Percentiles rank a stretch among this genome's conserved stretches.
These are phyloP conservation scores for Cryptococcus floricola DNA, from an alignment of 1,284 basidiomycete genomes.

Conservation along the genomic window DNA sequence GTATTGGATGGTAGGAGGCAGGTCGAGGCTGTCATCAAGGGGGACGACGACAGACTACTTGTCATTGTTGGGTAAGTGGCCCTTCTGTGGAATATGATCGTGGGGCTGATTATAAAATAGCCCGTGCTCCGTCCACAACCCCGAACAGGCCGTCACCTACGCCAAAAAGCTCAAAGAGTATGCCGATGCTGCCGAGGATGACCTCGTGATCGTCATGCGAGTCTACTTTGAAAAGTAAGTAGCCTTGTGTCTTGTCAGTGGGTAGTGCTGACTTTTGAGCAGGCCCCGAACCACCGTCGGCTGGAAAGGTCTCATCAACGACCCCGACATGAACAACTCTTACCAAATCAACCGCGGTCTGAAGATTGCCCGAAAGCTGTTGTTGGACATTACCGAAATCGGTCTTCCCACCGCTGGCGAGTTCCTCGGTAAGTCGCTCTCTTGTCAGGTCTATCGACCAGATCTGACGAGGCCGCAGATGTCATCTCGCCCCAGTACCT, in stretches of 20 bases:
- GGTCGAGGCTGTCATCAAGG: constrained; percentile 72
- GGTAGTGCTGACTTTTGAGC: constrained; percentile 1
- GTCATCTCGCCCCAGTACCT: constrained; percentile 76
- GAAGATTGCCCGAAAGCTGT: constrained; percentile 76
- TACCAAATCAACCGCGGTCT: constrained; percentile 98
- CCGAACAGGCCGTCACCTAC: constrained; percentile 78
- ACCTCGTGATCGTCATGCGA: constrained; percentile 93
- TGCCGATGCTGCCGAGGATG: constrained; percentile 72
- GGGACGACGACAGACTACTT: constrained; percentile 80
- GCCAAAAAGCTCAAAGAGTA: constrained; percentile 74
- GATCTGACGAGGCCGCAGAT: constrained; percentile 43
- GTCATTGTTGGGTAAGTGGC: constrained; percentile 74
- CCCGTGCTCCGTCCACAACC: constrained; percentile 88
- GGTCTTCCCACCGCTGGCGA: constrained; percentile 93
- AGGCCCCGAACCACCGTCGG: constrained; percentile 78
- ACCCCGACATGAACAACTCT: constrained; percentile 81
- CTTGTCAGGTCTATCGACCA: background rate
- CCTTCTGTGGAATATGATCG: background rate
- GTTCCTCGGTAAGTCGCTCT: constrained; percentile 61
- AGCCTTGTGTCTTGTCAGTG: background rate
- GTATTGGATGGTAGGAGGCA: constrained; percentile 77
- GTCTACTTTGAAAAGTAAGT: constrained; percentile 86
- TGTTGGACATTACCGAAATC: constrained; percentile 80
- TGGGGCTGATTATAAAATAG: constrained; percentile 49
- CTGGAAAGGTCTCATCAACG: constrained; percentile 60